Conservation (phyloP, 495 filamentous ascomycete genomes). For the Chlorociboria aeruginascens region DNA sequence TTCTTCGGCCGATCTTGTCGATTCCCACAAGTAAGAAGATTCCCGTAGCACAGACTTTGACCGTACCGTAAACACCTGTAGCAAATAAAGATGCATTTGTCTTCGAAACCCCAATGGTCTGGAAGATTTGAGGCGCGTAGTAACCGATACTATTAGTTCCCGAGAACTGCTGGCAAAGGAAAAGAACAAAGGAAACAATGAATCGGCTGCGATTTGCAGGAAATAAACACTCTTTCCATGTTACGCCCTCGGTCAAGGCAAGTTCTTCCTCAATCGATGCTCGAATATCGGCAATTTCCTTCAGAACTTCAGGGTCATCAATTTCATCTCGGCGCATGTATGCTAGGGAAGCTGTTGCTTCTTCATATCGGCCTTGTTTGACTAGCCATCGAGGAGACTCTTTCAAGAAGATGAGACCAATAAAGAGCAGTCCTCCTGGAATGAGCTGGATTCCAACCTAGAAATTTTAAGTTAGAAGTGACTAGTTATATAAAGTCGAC, state of each 20-base stretch:
- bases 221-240: slow-evolving; percentile 11
- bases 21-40: slow-evolving; percentile 13
- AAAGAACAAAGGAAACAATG: slow-evolving; percentile 30
- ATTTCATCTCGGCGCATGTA: slow-evolving; percentile 2
- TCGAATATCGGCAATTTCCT: slow-evolving; percentile 17
- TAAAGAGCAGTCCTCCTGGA: slow-evolving; percentile 3
- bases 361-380: slow-evolving; percentile 5
- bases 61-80: slow-evolving; percentile 42
- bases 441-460: slow-evolving; percentile 9
- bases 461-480: neutral
- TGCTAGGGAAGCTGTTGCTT: slow-evolving; percentile 1
- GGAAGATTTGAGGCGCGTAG: slow-evolving; percentile 40
- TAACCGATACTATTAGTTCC: slow-evolving; percentile 40
- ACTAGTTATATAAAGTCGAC: too few relatives aligned
- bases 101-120: slow-evolving; percentile 31
- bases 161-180: slow-evolving; percentile 43
- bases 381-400: slow-evolving; percentile 13
- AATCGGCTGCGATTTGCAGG: slow-evolving; percentile 26
- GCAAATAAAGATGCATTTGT: slow-evolving; percentile 35
- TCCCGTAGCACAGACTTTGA: slow-evolving; percentile 24
- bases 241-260: slow-evolving; percentile 9
- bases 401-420: slow-evolving; percentile 9
- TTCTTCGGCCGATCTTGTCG: slow-evolving; percentile 14
- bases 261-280: slow-evolving; percentile 18
- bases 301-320: neutral